Evolutionary conservation across 163 green algal species (phyloP).

Genomic region (Scenedesmus sp.): DNA sequence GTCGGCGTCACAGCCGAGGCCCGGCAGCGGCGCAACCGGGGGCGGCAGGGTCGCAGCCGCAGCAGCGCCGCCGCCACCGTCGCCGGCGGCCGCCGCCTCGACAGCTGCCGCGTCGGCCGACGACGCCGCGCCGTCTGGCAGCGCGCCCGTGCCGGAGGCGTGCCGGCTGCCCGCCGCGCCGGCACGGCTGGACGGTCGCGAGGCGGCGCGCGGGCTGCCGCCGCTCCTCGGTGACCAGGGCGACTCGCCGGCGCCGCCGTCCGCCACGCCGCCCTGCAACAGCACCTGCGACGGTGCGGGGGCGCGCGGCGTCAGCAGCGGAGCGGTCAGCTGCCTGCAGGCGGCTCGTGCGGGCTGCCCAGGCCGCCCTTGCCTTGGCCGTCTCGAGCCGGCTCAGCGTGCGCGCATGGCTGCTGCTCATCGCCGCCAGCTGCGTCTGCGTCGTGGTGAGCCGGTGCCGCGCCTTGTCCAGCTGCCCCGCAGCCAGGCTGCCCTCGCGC

Average conservation of each 20-base stretch:
- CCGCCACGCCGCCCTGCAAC: too few species aligned
- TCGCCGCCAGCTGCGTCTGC: slow-evolving; percentile 12
- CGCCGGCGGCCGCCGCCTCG: not conserved
- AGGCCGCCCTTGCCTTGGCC: slow-evolving; percentile 14
- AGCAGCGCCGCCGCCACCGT: too few species aligned
- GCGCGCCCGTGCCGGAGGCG: not conserved
- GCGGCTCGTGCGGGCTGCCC: too few species aligned
- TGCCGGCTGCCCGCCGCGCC: slow-evolving; percentile 20
- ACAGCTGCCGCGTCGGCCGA: not conserved
- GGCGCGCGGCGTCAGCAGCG: too few species aligned
- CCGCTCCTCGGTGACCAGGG: too few species aligned
- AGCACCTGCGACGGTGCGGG: too few species aligned
- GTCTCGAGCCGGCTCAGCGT: slow-evolving; percentile 40
- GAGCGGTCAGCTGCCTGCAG: too few species aligned
- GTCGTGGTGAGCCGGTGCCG: slow-evolving; percentile 5
- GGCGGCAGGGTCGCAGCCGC: too few species aligned
- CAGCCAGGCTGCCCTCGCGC: slow-evolving; percentile 29
- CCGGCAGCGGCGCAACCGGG: too few species aligned
- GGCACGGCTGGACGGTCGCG: not conserved
- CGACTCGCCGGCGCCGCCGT: too few species aligned
- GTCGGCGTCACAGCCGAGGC: too few species aligned
- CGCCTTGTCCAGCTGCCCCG: slow-evolving; percentile 27
- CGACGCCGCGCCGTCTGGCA: not conserved
- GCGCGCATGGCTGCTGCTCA: slow-evolving; percentile 25
- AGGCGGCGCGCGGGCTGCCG: too few species aligned